Evolutionary conservation across 305 asterid species (phyloP).

Genomic region (Rubia balearica): DNA sequence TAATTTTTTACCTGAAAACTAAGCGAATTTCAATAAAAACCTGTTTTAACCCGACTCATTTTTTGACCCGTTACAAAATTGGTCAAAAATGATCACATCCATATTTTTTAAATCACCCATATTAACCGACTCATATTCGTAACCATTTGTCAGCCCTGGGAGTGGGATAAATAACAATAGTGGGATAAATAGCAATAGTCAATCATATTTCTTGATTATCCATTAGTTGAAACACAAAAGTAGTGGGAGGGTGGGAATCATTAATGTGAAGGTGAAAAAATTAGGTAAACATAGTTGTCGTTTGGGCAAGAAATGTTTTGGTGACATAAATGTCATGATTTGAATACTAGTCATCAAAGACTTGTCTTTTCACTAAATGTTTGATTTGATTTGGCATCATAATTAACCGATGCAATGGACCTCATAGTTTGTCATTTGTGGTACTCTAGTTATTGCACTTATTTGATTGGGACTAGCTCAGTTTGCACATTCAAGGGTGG

Average conservation of each 20-base stretch:
- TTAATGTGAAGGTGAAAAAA: constrained; percentile 1
- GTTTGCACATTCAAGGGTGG: not conserved
- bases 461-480: not conserved
- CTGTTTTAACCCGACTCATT: no score
- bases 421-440: not conserved
- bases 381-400: not conserved
- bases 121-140: no score
- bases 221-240: not conserved
- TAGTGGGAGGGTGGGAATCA: constrained; percentile 10
- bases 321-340: constrained; percentile 11
- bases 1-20: no score
- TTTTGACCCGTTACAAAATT: no score
- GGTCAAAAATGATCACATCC: no score
- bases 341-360: not conserved
- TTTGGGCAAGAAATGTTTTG: not conserved
- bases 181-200: not conserved
- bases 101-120: no score
- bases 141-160: no score
- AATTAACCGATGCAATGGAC: not conserved
- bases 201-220: not conserved
- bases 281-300: constrained; percentile 14
- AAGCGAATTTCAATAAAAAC: no score
- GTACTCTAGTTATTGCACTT: not conserved
- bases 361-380: constrained; percentile 15
- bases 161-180: not conserved